Conservation (phyloP, 2,329 filamentous ascomycete species). For the Colletotrichum eleusines region DNA sequence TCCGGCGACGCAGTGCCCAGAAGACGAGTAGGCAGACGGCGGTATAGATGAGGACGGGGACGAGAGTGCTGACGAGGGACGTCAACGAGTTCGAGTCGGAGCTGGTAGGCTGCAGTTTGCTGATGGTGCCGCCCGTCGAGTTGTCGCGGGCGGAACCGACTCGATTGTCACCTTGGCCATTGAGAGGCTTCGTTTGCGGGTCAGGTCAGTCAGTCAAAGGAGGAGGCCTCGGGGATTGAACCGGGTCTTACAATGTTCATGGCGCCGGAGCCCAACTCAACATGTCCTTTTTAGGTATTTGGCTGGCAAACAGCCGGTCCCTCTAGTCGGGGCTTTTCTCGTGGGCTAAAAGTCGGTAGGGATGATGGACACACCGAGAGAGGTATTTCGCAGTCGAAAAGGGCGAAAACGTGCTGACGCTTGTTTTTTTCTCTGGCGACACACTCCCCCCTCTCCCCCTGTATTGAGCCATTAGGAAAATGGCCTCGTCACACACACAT, state of each 20-base stretch:
- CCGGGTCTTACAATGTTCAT: slow-evolving; percentile 12
- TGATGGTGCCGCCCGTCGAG: slow-evolving; percentile 54
- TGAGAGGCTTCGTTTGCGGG: slow-evolving; percentile 22
- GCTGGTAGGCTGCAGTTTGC: slow-evolving; percentile 48
- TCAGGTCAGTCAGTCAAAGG: slow-evolving; percentile 17
- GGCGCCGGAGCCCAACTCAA: slow-evolving; percentile 1
- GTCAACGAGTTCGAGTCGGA: slow-evolving; percentile 57
- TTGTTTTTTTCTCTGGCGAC: neutral
- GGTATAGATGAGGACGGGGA: slow-evolving; percentile 64
- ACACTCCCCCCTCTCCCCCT: too few relatives aligned
- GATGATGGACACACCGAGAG: neutral
- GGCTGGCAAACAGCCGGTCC: neutral
- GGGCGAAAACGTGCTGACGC: slow-evolving; percentile 1
- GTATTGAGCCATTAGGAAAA: neutral
- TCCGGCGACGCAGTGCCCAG: slow-evolving; percentile 60
- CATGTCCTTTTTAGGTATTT: slow-evolving; percentile 16
- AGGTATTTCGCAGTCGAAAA: neutral
- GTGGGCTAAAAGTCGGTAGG: neutral
- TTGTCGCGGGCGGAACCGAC: slow-evolving; percentile 59
- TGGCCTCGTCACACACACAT: neutral
- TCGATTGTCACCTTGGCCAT: slow-evolving; percentile 52
- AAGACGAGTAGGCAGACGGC: slow-evolving; percentile 65
- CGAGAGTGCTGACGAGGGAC: slow-evolving; percentile 62
- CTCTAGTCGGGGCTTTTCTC: neutral
- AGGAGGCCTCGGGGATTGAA: neutral